Conservation (phyloP, 495 filamentous ascomycete species). For the Amniculicola lignicola region DNA sequence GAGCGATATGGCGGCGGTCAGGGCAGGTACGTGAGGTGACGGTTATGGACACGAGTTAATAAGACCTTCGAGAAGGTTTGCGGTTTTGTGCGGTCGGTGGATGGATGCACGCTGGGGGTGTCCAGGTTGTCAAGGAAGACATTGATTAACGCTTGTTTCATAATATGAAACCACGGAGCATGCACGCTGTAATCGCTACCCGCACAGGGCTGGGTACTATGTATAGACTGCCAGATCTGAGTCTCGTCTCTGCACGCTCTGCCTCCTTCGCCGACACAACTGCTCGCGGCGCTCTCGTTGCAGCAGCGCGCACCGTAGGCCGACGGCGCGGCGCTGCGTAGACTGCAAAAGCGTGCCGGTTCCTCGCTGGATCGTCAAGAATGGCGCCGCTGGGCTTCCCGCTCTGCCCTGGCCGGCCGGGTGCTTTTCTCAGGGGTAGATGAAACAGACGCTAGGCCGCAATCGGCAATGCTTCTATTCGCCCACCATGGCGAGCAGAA, state of each 20-base stretch:
- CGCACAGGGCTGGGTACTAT: slow-evolving; percentile 31
- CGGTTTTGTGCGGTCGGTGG: slow-evolving; percentile 18
- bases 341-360: too few species aligned
- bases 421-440: slow-evolving; percentile 29
- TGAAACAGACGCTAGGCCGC: slow-evolving; percentile 28
- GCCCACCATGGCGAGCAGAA: slow-evolving; percentile 29
- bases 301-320: too few species aligned
- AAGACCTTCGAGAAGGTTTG: slow-evolving; percentile 23
- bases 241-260: background rate
- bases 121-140: slow-evolving; percentile 28
- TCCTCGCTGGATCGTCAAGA: slow-evolving; percentile 11
- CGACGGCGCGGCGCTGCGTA: too few species aligned
- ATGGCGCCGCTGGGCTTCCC: slow-evolving; percentile 16
- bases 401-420: slow-evolving; percentile 15
- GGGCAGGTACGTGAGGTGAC: slow-evolving; percentile 6
- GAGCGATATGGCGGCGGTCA: background rate
- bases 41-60: slow-evolving; percentile 4
- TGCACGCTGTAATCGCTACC: slow-evolving; percentile 32
- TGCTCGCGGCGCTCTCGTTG: too few species aligned
- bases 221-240: slow-evolving; percentile 21
- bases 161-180: slow-evolving; percentile 34
- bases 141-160: slow-evolving; percentile 33
- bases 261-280: background rate
- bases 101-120: slow-evolving; percentile 8
- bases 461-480: slow-evolving; percentile 15